A percentile compares a stretch with the other conserved stretches of the same genome.
Conservation (phyloP, 2,329 filamentous ascomycete species). For the Gaeumannomyces sp. region DNA sequence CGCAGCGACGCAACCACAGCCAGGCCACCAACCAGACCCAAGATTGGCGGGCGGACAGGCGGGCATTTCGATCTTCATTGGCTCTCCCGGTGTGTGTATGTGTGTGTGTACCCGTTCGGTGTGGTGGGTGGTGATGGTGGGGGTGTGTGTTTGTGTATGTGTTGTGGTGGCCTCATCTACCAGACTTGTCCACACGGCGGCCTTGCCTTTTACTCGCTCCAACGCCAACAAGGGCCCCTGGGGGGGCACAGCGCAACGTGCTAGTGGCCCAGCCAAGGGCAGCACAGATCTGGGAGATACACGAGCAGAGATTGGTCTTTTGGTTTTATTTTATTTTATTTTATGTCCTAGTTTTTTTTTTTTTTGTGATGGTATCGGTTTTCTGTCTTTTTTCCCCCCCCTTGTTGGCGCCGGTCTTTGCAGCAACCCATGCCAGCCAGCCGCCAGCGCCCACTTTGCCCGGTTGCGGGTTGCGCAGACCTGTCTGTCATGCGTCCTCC, state of each 20-base stretch:
- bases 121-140: neutral
- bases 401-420: neutral
- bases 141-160: neutral
- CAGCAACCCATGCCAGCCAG: neutral
- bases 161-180: neutral
- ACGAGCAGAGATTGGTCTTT: neutral
- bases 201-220: neutral
- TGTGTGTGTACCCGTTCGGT: neutral
- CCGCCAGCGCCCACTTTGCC: neutral
- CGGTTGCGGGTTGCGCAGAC: neutral
- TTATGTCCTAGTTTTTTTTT: neutral
- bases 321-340: too few relatives aligned
- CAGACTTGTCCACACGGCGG: neutral
- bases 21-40: neutral
- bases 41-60: neutral
- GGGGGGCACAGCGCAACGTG: neutral
- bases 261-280: neutral
- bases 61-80: neutral
- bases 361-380: too few relatives aligned
- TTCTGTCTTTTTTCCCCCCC: neutral
- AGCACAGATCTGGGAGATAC: neutral
- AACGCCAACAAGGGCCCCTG: too few relatives aligned
- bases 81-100: neutral
- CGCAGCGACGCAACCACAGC: neutral
- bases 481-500: neutral